phyloP scores from a whole-genome alignment of 257 asterid species.

The Primulina eburnea region DNA sequence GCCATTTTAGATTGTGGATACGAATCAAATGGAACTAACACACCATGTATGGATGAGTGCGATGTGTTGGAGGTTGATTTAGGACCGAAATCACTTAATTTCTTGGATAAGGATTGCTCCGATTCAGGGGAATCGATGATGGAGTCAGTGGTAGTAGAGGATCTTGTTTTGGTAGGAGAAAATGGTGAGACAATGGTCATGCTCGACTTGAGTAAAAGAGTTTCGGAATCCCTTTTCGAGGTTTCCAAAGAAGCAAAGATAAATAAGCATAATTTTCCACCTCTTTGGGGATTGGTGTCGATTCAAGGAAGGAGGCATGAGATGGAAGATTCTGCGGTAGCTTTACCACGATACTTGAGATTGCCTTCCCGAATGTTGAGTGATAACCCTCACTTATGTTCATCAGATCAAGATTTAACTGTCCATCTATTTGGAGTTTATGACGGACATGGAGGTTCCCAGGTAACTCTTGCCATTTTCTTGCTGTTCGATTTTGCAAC shows the following conservation, averaged over 20 bases:
- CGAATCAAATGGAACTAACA: slow-evolving; percentile 13
- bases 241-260: slow-evolving; percentile 43
- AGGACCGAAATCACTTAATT: slow-evolving; percentile 18
- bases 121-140: slow-evolving; percentile 37
- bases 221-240: slow-evolving; percentile 44
- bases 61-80: slow-evolving; percentile 24
- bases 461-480: slow-evolving; percentile 40
- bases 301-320: slow-evolving; percentile 68
- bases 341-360: slow-evolving; percentile 51
- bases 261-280: slow-evolving; percentile 36
- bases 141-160: slow-evolving; percentile 38
- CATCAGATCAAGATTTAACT: slow-evolving; percentile 36
- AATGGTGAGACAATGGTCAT: neutral
- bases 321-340: slow-evolving; percentile 76
- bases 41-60: slow-evolving; percentile 29
- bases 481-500: neutral
- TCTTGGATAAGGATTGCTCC: slow-evolving; percentile 29
- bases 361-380: slow-evolving; percentile 61
- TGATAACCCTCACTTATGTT: slow-evolving; percentile 33
- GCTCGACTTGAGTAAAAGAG: slow-evolving; percentile 22
- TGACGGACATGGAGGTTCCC: slow-evolving; percentile 93
- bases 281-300: slow-evolving; percentile 80
- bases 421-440: slow-evolving; percentile 78
- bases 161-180: slow-evolving; percentile 27
- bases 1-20: slow-evolving; percentile 25